Evolutionary conservation across 1,284 basidiomycete genomes (phyloP).

Genomic region (Leccinum laetum): DNA sequence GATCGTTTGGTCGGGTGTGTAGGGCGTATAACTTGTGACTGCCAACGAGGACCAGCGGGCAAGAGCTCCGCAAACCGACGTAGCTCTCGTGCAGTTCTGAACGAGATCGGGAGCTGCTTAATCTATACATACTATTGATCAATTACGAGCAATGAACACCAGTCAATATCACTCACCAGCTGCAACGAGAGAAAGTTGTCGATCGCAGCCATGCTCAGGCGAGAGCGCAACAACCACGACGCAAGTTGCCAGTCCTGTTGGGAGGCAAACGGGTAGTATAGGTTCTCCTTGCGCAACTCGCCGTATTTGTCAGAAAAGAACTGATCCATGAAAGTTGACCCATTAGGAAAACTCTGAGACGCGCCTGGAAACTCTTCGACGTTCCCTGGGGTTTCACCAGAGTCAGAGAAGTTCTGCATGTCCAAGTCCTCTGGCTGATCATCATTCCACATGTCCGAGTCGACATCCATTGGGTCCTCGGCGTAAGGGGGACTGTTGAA

Average conservation of each 20-base stretch:
- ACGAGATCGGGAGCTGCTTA: not conserved
- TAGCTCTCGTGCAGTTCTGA: not conserved
- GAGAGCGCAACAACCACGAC: too few species aligned
- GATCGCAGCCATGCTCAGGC: not conserved
- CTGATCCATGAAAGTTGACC: conserved; percentile 7
- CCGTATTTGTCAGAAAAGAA: too few species aligned
- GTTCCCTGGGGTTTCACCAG: not conserved
- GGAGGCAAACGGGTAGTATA: too few species aligned
- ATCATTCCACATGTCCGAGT: not conserved
- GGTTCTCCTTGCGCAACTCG: too few species aligned
- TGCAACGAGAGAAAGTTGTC: not conserved
- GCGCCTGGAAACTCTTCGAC: not conserved
- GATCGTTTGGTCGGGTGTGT: not conserved
- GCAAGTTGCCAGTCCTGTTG: too few species aligned
- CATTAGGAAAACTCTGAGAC: not conserved
- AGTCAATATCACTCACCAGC: not conserved
- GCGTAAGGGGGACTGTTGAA: not conserved
- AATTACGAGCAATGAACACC: not conserved
- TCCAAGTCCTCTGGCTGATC: not conserved
- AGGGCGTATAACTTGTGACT: not conserved
- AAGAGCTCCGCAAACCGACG: not conserved
- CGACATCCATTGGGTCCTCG: not conserved
- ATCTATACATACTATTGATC: not conserved
- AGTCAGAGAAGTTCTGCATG: not conserved
- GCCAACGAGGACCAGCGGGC: not conserved